Evolutionary conservation across 352 stramenopile genomes (phyloP).

Genomic region (Albugo laibachii): DNA sequence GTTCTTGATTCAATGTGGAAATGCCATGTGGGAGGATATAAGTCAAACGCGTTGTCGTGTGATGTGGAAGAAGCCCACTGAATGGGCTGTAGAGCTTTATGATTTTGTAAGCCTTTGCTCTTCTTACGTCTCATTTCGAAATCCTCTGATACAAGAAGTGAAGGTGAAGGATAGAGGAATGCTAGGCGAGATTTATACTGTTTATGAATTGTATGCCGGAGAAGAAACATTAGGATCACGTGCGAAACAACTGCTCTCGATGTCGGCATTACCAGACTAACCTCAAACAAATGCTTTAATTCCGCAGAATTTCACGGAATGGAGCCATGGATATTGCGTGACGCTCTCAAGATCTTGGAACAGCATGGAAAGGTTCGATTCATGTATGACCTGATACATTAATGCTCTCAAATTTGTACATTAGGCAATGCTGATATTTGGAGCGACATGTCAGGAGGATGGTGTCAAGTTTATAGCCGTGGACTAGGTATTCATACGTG

Average conservation of each 20-base stretch:
- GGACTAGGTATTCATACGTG: conserved; percentile 23
- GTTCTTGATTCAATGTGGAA: conserved; percentile 53
- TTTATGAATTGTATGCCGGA: conserved; percentile 71
- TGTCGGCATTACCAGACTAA: neutral
- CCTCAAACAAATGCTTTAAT: no score
- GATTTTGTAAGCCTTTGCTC: conserved; percentile 33
- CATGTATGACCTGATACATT: neutral
- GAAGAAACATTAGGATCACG: conserved; percentile 62
- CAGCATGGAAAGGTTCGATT: conserved; percentile 37
- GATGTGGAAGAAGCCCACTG: conserved; percentile 69
- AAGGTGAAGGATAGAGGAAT: conserved; percentile 52
- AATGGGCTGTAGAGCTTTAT: conserved; percentile 72
- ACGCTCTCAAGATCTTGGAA: conserved; percentile 56
- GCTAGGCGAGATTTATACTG: conserved; percentile 65
- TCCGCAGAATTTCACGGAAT: conserved; percentile 48
- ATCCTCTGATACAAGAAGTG: neutral
- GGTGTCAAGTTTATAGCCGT: conserved; percentile 69
- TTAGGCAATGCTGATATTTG: conserved; percentile 54
- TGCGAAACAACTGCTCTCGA: conserved; percentile 10
- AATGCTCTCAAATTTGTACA: neutral
- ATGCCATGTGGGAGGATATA: conserved; percentile 65
- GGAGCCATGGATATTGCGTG: conserved; percentile 64
- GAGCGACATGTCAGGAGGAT: conserved; percentile 65
- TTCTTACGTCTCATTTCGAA: neutral
- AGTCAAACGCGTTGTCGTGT: conserved; percentile 56